Base-by-base conservation (phyloP, 2,329 filamentous ascomycete genomes). In the Emericellopsis atlantica region DNA sequence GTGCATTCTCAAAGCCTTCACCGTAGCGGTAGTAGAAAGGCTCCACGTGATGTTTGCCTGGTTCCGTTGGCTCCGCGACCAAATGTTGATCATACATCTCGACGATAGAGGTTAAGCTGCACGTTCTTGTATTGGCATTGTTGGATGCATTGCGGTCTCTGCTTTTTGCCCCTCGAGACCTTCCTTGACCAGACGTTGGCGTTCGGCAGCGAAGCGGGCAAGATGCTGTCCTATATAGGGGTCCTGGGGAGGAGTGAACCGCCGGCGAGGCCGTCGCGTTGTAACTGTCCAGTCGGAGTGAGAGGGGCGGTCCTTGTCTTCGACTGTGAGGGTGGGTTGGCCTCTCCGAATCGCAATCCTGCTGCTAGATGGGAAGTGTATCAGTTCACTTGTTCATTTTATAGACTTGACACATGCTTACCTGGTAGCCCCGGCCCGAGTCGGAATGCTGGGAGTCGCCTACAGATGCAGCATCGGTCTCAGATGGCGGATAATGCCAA, bases 1-100 rank as follows among this genome's bases (percentile, higher is more conserved):
- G 18, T 21, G 18, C 18, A 21, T 51, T 56, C 15, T 70, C 66
- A 40, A 73, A 73, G 4, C 62, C 65, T 46, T 74, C 70, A 15
- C 60, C 67, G 48, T 74, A 74, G 48, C 74, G 70, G 45, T 74
- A 73, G 48, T 72, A 74, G 32, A 66, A 59, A 35, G 65, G 57
- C 43, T 59, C 50, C 31, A 48, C 42, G 36, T 55, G 47, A 42
- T 54, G 57, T n/a, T 56, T 44, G 24, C 50, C 43, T 31, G 51
- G 54, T 4, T 49, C 53, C 29, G 47, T 47, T 16, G 49, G 53
- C 34, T 53, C 56, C 40, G 49, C 40, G 14, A 49, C 45, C 16
- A 46, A 43, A 6, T 53, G 53, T 23, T 52, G 51, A 32, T 54
- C 55, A 40, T 73, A 70, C 60, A 70, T 66, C 43, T 70, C 66